Evolutionary conservation across 2,329 filamentous ascomycete genomes (phyloP).

Genomic region (Phialophora expanda): DNA sequence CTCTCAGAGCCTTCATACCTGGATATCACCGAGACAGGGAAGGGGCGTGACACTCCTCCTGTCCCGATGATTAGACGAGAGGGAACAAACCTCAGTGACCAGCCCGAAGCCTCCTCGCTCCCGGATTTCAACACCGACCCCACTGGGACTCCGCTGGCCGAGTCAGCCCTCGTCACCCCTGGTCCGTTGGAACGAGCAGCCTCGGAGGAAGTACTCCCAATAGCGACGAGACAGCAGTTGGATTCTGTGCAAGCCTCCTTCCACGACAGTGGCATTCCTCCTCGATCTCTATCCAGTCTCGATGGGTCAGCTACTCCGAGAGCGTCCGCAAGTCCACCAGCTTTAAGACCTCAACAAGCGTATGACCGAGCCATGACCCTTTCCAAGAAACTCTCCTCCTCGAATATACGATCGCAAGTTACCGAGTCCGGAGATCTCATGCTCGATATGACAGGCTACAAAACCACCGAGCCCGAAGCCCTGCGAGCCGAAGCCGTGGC

Average conservation of each 20-base stretch:
- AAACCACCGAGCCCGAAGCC: conserved; percentile 89
- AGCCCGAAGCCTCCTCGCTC: conserved; percentile 11
- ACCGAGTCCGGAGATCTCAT: conserved; percentile 92
- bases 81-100: conserved; percentile 30
- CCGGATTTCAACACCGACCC: conserved; percentile 29
- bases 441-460: conserved; percentile 98
- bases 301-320: conserved; percentile 25
- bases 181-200: conserved; percentile 54
- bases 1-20: conserved; percentile 59
- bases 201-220: conserved; percentile 61
- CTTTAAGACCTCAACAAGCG: conserved; percentile 73
- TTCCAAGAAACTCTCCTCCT: conserved; percentile 83
- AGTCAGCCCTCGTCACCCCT: conserved; percentile 38
- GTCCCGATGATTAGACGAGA: conserved; percentile 31
- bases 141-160: conserved; percentile 12
- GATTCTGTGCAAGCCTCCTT: conserved; percentile 31
- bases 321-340: conserved; percentile 74
- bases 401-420: conserved; percentile 91
- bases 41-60: conserved; percentile 29
- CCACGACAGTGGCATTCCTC: conserved; percentile 25
- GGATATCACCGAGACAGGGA: conserved; percentile 47
- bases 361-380: conserved; percentile 81
- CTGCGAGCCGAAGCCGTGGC: conserved; percentile 91
- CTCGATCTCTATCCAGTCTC: conserved; percentile 26
- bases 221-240: conserved; percentile 45